phyloP scores from a whole-genome alignment of 2,329 filamentous ascomycete species.

The Diaporthe citri region DNA sequence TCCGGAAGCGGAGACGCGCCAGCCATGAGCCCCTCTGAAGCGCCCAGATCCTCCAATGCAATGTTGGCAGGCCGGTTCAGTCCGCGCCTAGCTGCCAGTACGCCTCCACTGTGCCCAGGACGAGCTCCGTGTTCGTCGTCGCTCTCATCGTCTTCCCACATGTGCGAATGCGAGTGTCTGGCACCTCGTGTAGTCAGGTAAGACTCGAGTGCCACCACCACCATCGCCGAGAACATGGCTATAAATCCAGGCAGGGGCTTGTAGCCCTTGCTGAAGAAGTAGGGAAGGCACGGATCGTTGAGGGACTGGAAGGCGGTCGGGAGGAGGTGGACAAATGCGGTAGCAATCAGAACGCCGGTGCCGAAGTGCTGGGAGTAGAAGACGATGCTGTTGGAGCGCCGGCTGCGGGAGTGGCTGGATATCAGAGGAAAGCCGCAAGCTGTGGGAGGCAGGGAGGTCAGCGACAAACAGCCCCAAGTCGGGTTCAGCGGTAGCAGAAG shows the following conservation, averaged over 20 bases:
- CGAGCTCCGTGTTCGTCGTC: conserved; percentile 45
- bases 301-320: conserved; percentile 77
- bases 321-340: conserved; percentile 83
- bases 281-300: conserved; percentile 78
- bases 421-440: conserved; percentile 77
- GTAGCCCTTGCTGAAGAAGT: conserved; percentile 84
- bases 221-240: conserved; percentile 84
- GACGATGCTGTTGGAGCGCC: conserved; percentile 70
- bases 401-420: conserved; percentile 69
- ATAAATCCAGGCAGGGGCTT: conserved; percentile 84
- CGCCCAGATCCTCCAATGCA: conserved; percentile 63
- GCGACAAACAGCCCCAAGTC: not conserved
- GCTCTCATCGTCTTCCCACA: conserved; percentile 61
- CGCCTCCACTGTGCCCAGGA: conserved; percentile 41
- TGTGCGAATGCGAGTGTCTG: conserved; percentile 71
- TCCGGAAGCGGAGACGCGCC: conserved; percentile 70
- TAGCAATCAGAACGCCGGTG: conserved; percentile 87
- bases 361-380: conserved; percentile 81
- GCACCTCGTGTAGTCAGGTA: conserved; percentile 82
- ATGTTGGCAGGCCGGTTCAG: conserved; percentile 62
- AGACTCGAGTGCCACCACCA: conserved; percentile 89
- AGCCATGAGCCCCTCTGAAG: conserved; percentile 67
- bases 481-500: not conserved
- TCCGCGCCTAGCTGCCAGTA: conserved; percentile 55
- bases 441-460: conserved; percentile 45